Evolutionary conservation across 148 eudicot species (phyloP).

Genomic region (Rheum nobile): DNA sequence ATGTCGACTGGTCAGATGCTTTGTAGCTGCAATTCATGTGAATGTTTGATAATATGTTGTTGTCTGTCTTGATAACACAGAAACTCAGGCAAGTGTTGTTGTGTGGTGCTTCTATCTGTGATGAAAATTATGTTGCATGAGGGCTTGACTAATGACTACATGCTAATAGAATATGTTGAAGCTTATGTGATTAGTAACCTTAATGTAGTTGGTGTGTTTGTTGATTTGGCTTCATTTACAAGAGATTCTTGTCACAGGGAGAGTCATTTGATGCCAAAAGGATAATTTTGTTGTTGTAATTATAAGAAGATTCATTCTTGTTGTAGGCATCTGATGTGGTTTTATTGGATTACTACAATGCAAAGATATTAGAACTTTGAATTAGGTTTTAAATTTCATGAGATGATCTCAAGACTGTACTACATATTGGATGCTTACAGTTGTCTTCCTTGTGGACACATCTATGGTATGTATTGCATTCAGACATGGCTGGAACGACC

Average conservation of each 20-base stretch:
- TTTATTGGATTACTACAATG: neutral
- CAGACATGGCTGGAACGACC: conserved; percentile 3
- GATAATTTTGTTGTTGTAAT: neutral
- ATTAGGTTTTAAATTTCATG: neutral
- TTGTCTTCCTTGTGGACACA: conserved; percentile 15
- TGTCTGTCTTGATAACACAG: neutral
- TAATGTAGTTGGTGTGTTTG: neutral
- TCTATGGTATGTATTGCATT: conserved; percentile 15
- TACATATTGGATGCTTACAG: neutral
- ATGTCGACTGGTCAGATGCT: too few relatives aligned
- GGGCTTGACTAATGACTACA: neutral
- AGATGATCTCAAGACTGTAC: neutral
- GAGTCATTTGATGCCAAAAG: neutral
- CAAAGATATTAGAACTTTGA: neutral
- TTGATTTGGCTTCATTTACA: neutral
- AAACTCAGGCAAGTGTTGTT: neutral
- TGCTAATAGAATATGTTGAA: neutral
- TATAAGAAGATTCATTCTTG: too few relatives aligned
- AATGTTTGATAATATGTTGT: neutral
- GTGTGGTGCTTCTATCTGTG: neutral
- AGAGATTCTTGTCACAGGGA: neutral
- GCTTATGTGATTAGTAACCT: neutral
- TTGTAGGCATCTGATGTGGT: too few relatives aligned
- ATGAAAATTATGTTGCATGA: neutral
- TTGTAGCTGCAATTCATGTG: neutral